A percentile compares a stretch with the other conserved stretches of the same genome.
phyloP scores from a whole-genome alignment of 2,329 filamentous ascomycete species.

The Fusarium paranaense region DNA sequence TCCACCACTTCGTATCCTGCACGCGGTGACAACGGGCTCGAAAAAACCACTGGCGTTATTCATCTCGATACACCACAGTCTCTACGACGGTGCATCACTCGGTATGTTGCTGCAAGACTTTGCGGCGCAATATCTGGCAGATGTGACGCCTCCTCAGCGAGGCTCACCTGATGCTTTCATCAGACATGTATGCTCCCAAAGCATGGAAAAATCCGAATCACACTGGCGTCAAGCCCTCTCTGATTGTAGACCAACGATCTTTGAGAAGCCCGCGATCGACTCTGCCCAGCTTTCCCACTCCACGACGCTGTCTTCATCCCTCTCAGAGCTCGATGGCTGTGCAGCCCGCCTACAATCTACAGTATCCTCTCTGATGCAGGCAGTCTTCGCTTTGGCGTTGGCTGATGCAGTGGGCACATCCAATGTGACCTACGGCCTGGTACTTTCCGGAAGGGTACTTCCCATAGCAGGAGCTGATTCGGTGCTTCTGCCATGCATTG shows the following conservation, averaged over 20 bases:
- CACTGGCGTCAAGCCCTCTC: neutral
- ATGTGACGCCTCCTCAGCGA: neutral
- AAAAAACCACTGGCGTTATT: neutral
- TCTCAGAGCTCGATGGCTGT: neutral
- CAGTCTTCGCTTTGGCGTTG: neutral
- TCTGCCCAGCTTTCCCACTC: neutral
- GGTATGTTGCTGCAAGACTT: conserved; percentile 1
- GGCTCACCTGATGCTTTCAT: neutral
- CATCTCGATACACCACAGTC: neutral
- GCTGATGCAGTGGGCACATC: neutral
- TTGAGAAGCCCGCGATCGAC: neutral
- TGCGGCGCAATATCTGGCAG: neutral
- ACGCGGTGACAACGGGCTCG: neutral
- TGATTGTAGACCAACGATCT: neutral
- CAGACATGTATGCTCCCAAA: conserved; percentile 1
- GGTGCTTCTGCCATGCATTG: neutral
- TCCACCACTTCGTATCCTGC: neutral
- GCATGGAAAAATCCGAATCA: neutral
- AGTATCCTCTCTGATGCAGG: neutral
- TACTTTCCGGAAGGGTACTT: neutral
- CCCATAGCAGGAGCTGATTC: neutral
- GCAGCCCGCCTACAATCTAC: neutral
- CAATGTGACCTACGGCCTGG: neutral
- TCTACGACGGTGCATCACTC: neutral
- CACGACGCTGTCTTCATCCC: neutral